These are phyloP conservation scores for Zea luxurians DNA, from an alignment of 176 grass and related monocot genomes.

Conservation along the genomic window DNA sequence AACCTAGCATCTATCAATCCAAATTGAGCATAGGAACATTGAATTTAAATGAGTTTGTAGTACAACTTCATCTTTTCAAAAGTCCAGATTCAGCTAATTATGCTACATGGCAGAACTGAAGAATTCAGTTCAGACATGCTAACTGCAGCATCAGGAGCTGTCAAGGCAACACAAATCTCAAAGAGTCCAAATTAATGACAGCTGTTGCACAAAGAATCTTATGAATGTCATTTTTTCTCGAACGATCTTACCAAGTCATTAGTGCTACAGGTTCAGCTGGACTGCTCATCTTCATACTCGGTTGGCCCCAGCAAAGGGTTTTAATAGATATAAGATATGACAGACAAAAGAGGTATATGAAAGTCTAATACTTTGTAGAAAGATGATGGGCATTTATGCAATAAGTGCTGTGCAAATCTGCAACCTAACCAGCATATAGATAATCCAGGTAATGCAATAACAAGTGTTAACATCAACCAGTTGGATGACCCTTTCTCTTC, in stretches of 20 bases:
- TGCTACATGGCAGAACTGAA: not conserved
- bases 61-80: not conserved
- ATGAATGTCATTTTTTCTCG: not conserved
- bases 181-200: conserved; percentile 1
- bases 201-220: not conserved
- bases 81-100: conserved; percentile 4
- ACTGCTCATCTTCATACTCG: not conserved
- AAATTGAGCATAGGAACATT: not conserved
- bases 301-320: not conserved
- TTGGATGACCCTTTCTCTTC: not conserved
- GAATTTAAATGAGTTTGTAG: not conserved
- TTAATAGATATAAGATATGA: not conserved
- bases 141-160: conserved; percentile 24
- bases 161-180: conserved; percentile 15
- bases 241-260: not conserved
- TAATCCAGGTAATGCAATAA: conserved; percentile 16
- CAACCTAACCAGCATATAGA: conserved; percentile 10
- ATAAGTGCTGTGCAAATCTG: not conserved
- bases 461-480: not conserved
- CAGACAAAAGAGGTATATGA: not conserved
- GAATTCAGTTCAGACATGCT: not conserved
- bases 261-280: not conserved
- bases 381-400: not conserved
- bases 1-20: not conserved
- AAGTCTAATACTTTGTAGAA: not conserved